phyloP scores from a whole-genome alignment of 169 alveolate species.

The Plasmodium blacklocki region DNA sequence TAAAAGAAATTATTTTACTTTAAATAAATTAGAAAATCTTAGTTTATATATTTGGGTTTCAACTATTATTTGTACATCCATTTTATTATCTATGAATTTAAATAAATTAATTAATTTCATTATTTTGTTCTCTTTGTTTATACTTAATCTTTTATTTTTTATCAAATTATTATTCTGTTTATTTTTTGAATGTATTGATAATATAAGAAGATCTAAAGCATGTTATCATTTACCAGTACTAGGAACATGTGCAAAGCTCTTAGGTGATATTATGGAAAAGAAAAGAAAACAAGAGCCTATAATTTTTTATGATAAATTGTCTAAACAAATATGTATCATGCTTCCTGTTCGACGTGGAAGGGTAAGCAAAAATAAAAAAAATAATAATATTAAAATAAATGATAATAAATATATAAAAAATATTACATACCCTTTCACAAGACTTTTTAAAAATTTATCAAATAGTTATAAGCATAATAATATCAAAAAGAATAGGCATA shows the following conservation, averaged over 20 bases:
- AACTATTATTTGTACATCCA: conserved; percentile 51
- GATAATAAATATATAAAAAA: conserved; percentile 2
- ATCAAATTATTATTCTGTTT: conserved; percentile 64
- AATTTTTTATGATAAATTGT: conserved; percentile 75
- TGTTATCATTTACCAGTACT: conserved; percentile 77
- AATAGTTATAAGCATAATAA: conserved; percentile 36
- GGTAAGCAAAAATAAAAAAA: conserved; percentile 12
- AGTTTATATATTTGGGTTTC: conserved; percentile 66
- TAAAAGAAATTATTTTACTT: conserved; percentile 79
- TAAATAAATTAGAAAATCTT: conserved; percentile 58
- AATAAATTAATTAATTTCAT: conserved; percentile 65
- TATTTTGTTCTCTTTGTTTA: conserved; percentile 37
- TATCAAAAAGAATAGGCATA: conserved; percentile 8
- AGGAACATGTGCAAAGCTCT: conserved; percentile 38
- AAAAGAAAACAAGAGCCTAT: conserved; percentile 78
- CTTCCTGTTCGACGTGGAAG: conserved; percentile 54
- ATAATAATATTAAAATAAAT: no score
- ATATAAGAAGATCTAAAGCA: conserved; percentile 65
- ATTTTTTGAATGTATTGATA: conserved; percentile 79
- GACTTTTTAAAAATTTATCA: conserved; percentile 15
- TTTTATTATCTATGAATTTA: conserved; percentile 74
- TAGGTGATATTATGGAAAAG: conserved; percentile 73
- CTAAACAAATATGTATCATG: conserved; percentile 66
- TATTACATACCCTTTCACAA: conserved; percentile 2
- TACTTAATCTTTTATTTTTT: conserved; percentile 47